Percentiles rank a stretch among this genome's conserved stretches.
Evolutionary conservation across 139 green algal species (phyloP).

Genomic region (Chlamydomonas sp.): DNA sequence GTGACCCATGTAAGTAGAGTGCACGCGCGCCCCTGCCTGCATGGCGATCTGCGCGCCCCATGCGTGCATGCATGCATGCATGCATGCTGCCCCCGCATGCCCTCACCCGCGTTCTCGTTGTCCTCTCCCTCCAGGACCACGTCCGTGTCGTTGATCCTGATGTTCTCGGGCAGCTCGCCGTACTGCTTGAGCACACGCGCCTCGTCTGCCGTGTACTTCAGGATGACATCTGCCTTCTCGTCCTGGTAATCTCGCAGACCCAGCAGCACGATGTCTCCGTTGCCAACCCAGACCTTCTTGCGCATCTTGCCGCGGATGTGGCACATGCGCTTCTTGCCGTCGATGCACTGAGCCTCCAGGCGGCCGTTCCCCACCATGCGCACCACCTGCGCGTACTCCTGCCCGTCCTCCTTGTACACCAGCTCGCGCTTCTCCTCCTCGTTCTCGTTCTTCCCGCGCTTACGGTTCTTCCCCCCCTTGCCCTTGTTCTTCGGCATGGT

Average conservation of each 20-base stretch:
- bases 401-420: slow-evolving; percentile 99
- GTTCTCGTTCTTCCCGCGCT: slow-evolving; percentile 80
- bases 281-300: slow-evolving; percentile 87
- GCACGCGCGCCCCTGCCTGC: too few relatives aligned
- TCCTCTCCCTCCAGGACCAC: slow-evolving; percentile 25
- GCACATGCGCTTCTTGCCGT: slow-evolving; percentile 93
- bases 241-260: slow-evolving; percentile 99
- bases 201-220: slow-evolving; percentile 81
- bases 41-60: neutral
- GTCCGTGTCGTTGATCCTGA: slow-evolving; percentile 60
- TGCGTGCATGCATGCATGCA: neutral
- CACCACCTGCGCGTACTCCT: slow-evolving; percentile 81
- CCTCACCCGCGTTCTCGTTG: slow-evolving; percentile 28
- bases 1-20: neutral
- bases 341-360: slow-evolving; percentile 96
- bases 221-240: slow-evolving; percentile 98
- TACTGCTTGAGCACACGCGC: slow-evolving; percentile 69
- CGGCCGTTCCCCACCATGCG: slow-evolving; percentile 98
- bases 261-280: slow-evolving; percentile 95
- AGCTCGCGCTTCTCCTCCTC: slow-evolving; percentile 98
- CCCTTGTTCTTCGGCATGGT: slow-evolving; percentile 24
- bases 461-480: slow-evolving; percentile 20
- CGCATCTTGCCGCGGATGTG: slow-evolving; percentile 99
- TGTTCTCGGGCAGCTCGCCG: slow-evolving; percentile 94
- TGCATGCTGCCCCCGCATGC: neutral